Base-by-base conservation (phyloP, 2,329 filamentous ascomycete species). In the Incumbomyces lentus region DNA sequence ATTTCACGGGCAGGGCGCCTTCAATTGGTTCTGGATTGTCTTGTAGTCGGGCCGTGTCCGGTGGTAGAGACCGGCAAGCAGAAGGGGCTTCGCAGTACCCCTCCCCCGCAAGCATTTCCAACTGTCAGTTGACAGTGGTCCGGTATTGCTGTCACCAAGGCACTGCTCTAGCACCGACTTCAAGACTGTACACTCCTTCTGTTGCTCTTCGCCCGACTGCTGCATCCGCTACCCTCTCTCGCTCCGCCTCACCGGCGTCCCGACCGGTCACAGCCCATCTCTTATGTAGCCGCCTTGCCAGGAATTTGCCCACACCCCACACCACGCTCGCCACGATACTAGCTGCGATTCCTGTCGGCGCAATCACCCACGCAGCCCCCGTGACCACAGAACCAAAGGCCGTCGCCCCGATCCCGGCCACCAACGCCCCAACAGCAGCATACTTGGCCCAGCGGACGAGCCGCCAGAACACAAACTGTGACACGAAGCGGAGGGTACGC, bases 371-470 rank as follows among this genome's bases (percentile, higher is more conserved):
- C 2, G 49, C 54, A 11, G 53, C 53, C 16, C 54, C 54, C 16
- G 49, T 47, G 22, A 57, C 35, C 14, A 49, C 48, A 16, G 49
- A 40, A 7, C 54, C 54, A n/a, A 57, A 29, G 11, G 54, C 54
- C 12, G 54, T 57, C 5, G 54, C 53, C 34, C 49, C 47, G 14
- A 57, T 36, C 5, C 51, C 53, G n/a, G 54, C 54, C 11, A 52
- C 52, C 5, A 53, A 30, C 14, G 42, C 33, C n/a, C 54, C 54
- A 19, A 54, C 47, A 2, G 54, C 54, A n/a, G 51, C 49, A 29
- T 55, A 57, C 22, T 57, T 57, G 32, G 54, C 54, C 53, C 53
- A 57, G 38, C 54, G 53, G n/a, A 57, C 53, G 18, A 55, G 46
- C 12, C 54, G 53, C 54, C 54, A 57, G 43, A 57, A 39, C 34